phyloP scores from a whole-genome alignment of 108 stramenopile species.

The Asterionellopsis glacialis region DNA sequence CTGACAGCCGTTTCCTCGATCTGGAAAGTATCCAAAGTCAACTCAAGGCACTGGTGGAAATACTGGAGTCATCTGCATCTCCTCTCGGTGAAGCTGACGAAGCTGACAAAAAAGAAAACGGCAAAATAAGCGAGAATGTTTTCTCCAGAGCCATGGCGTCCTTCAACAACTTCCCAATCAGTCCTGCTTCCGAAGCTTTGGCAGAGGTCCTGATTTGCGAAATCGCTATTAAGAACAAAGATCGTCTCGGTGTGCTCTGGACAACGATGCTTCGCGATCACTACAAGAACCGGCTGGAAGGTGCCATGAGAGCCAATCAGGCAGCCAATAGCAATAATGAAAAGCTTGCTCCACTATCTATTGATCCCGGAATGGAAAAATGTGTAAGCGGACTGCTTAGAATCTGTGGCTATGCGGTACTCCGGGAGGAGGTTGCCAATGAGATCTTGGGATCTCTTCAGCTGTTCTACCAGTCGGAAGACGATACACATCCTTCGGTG shows the following conservation, averaged over 20 bases:
- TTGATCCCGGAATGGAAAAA: slow-evolving; percentile 74
- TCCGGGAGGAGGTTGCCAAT: slow-evolving; percentile 54
- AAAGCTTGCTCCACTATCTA: slow-evolving; percentile 3
- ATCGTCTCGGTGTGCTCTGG: slow-evolving; percentile 70
- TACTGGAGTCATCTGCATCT: slow-evolving; percentile 5
- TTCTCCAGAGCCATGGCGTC: not conserved
- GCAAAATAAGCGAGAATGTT: slow-evolving; percentile 4
- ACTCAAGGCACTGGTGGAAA: slow-evolving; percentile 54
- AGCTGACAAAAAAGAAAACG: slow-evolving; percentile 8
- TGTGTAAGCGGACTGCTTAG: slow-evolving; percentile 69
- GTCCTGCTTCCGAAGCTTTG: slow-evolving; percentile 82
- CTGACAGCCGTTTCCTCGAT: slow-evolving; percentile 72
- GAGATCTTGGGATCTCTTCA: slow-evolving; percentile 55
- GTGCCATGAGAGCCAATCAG: not conserved
- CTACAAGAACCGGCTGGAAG: slow-evolving; percentile 42
- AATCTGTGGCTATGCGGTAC: slow-evolving; percentile 45
- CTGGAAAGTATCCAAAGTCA: slow-evolving; percentile 40
- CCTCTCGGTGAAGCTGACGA: slow-evolving; percentile 14
- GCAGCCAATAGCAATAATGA: not conserved
- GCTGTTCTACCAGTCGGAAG: slow-evolving; percentile 35
- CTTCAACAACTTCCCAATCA: slow-evolving; percentile 29
- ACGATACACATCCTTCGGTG: slow-evolving; percentile 14
- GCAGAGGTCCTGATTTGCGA: slow-evolving; percentile 83
- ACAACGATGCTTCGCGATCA: slow-evolving; percentile 47
- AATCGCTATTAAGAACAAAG: slow-evolving; percentile 73